Evolutionary conservation across 2,329 filamentous ascomycete genomes (phyloP).

Genomic region (Colletotrichum tofieldiae): DNA sequence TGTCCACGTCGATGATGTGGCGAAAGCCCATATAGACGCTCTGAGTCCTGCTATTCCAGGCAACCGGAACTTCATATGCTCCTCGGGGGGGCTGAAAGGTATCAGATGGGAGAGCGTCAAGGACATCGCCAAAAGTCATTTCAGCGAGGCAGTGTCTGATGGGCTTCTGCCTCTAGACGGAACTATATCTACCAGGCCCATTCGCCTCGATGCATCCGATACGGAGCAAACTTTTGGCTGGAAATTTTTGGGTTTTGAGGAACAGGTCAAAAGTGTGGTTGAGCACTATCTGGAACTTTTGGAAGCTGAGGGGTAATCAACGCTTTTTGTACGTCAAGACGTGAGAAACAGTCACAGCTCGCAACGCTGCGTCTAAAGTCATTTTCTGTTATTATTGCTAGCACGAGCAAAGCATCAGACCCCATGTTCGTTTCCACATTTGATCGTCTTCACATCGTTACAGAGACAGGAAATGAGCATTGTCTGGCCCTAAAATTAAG

Average conservation of each 20-base stretch:
- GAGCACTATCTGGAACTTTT: slow-evolving; percentile 49
- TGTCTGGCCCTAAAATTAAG: too few relatives aligned
- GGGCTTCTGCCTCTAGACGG: slow-evolving; percentile 32
- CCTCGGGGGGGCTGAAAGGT: neutral
- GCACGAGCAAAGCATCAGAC: too few relatives aligned
- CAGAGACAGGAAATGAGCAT: too few relatives aligned
- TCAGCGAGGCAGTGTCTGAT: neutral
- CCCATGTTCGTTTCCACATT: too few relatives aligned
- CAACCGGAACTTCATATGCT: slow-evolving; percentile 50
- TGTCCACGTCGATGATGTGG: slow-evolving; percentile 57
- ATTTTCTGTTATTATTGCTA: too few relatives aligned
- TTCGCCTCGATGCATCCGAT: slow-evolving; percentile 49
- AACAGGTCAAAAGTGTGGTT: slow-evolving; percentile 49
- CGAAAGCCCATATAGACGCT: slow-evolving; percentile 54
- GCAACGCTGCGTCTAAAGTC: too few relatives aligned
- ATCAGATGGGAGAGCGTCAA: slow-evolving; percentile 5
- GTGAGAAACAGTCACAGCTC: too few relatives aligned
- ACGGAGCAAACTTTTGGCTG: slow-evolving; percentile 49
- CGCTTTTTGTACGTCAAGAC: neutral
- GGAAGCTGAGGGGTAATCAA: neutral
- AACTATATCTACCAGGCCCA: slow-evolving; percentile 47
- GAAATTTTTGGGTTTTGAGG: slow-evolving; percentile 47
- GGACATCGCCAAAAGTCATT: neutral
- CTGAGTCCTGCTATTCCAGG: slow-evolving; percentile 51
- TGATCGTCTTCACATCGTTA: too few relatives aligned